phyloP scores from a whole-genome alignment of 2,329 filamentous ascomycete genomes.

The Keithomyces neogunnii region DNA sequence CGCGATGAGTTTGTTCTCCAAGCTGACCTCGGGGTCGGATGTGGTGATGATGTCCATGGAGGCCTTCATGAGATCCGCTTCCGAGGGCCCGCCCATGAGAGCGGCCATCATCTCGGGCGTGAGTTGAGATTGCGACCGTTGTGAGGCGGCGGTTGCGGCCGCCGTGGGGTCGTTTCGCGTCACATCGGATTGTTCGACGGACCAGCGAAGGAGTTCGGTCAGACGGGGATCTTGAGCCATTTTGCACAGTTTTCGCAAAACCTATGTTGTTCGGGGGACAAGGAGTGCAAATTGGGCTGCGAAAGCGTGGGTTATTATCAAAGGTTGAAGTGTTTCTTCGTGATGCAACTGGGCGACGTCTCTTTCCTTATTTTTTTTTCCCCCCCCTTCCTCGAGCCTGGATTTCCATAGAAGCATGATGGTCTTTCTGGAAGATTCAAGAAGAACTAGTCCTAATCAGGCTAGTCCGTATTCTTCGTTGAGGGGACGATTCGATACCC shows the following conservation, averaged over 20 bases:
- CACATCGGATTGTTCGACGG: conserved; percentile 41
- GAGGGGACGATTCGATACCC: neutral
- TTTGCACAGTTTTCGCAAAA: neutral
- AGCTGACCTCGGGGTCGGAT: conserved; percentile 48
- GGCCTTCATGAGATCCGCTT: conserved; percentile 85
- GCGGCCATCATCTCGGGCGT: conserved; percentile 63
- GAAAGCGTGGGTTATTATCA: too few relatives aligned
- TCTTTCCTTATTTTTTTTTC: neutral
- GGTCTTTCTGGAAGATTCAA: conserved; percentile 34
- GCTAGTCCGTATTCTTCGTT: conserved; percentile 15
- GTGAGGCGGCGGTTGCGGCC: conserved; percentile 21
- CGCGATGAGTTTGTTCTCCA: conserved; percentile 71
- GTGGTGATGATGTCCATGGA: conserved; percentile 70
- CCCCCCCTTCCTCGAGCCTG: conserved; percentile 6
- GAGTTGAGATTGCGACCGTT: conserved; percentile 34
- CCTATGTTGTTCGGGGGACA: too few relatives aligned
- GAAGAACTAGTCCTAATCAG: conserved; percentile 16
- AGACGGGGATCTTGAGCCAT: conserved; percentile 48
- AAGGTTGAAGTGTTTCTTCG: too few relatives aligned
- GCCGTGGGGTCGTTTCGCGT: conserved; percentile 19
- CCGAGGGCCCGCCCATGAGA: conserved; percentile 76
- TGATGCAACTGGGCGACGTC: neutral
- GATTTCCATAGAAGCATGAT: conserved; percentile 11
- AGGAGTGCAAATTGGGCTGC: too few relatives aligned
- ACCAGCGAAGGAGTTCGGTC: conserved; percentile 75